Evolutionary conservation across 1,284 basidiomycete species (phyloP).

Genomic region (Rhizoctonia solani): DNA sequence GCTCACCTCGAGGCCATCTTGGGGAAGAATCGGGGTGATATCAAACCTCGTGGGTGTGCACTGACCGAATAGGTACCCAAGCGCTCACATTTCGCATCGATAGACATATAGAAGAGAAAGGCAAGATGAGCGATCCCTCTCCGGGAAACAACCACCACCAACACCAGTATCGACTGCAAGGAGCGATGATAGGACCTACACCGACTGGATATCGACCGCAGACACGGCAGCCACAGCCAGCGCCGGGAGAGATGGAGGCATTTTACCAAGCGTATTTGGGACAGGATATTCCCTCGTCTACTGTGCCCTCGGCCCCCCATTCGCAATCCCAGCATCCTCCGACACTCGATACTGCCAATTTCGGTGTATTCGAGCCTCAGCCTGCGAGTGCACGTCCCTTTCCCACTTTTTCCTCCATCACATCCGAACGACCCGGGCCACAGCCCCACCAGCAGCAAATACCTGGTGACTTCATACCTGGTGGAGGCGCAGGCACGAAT

Average conservation of each 20-base stretch:
- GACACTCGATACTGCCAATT: not conserved
- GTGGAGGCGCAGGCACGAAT: not conserved
- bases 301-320: too few species aligned
- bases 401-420: not conserved
- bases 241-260: too few species aligned
- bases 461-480: constrained; percentile 17
- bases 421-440: not conserved
- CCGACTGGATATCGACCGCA: not conserved
- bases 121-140: not conserved
- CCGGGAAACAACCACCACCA: not conserved
- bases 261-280: too few species aligned
- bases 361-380: not conserved
- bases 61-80: not conserved
- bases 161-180: not conserved
- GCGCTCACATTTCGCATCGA: not conserved
- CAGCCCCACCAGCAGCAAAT: constrained; percentile 4
- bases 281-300: too few species aligned
- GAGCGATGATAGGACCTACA: not conserved
- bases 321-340: too few species aligned
- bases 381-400: not conserved
- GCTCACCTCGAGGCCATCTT: not conserved
- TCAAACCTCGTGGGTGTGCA: not conserved
- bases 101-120: not conserved
- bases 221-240: not conserved
- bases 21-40: not conserved